Conservation (phyloP, 306 rosid species). For the Ochetophila trinervis region DNA sequence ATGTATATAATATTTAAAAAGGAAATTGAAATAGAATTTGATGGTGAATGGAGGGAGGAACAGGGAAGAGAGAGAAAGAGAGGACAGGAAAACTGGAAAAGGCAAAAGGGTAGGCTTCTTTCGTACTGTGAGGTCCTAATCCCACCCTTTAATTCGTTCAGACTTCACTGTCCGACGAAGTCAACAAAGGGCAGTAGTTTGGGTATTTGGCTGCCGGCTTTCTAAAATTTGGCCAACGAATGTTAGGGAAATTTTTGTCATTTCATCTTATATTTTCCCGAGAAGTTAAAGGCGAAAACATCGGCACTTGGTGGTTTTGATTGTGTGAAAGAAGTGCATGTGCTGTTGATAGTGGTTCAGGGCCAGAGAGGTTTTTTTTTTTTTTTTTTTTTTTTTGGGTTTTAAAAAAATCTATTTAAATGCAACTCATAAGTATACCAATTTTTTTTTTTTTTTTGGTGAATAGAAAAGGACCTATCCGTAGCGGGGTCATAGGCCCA, state of each 20-base stretch:
- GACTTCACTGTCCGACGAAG: not conserved
- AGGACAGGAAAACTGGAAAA: too few relatives aligned
- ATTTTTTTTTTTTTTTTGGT: too few relatives aligned
- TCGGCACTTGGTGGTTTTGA: conserved; percentile 19
- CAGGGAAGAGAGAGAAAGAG: too few relatives aligned
- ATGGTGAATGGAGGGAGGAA: too few relatives aligned
- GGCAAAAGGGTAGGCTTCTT: too few relatives aligned
- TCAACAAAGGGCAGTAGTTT: not conserved
- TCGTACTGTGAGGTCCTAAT: not conserved
- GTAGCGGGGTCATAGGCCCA: too few relatives aligned
- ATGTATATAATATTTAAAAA: too few relatives aligned
- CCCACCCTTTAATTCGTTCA: not conserved
- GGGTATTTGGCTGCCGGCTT: not conserved
- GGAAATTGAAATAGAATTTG: too few relatives aligned
- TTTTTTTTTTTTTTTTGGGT: too few relatives aligned
- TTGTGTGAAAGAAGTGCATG: conserved; percentile 13
- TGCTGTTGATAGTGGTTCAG: conserved; percentile 10
- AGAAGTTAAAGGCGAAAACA: conserved; percentile 25
- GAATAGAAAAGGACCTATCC: too few relatives aligned
- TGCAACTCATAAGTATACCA: too few relatives aligned
- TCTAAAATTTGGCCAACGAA: not conserved
- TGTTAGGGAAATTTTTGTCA: conserved; percentile 18
- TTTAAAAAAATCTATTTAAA: too few relatives aligned
- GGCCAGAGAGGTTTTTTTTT: not conserved
- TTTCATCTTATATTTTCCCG: not conserved